Conservation (phyloP, 306 rosid species). For the Canavalia gladiata region DNA sequence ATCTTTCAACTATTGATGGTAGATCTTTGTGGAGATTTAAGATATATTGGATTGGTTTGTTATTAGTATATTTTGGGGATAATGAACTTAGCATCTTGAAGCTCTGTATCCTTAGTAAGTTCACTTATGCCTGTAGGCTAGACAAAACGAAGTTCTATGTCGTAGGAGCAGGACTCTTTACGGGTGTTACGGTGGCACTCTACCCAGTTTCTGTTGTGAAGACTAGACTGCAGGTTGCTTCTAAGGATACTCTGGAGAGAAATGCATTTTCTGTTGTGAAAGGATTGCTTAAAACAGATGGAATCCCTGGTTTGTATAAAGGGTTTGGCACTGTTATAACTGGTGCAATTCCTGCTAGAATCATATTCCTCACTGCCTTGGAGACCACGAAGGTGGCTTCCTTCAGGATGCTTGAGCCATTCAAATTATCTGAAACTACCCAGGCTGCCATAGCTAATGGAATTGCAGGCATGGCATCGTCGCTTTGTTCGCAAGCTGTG, state of each 20-base stretch:
- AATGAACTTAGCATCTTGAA: constrained; percentile 28
- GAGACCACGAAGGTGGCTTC: constrained; percentile 85
- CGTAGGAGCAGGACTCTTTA: constrained; percentile 87
- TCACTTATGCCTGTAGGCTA: constrained; percentile 68
- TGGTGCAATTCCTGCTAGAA: constrained; percentile 89
- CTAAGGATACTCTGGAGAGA: constrained; percentile 74
- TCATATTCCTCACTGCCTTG: constrained; percentile 80
- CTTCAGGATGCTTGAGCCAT: constrained; percentile 76
- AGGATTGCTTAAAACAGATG: constrained; percentile 82
- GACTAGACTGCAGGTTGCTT: constrained; percentile 90
- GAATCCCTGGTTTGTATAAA: constrained; percentile 86
- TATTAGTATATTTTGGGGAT: neutral
- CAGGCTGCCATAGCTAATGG: constrained; percentile 94
- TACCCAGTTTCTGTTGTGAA: constrained; percentile 92
- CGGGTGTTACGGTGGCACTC: constrained; percentile 85
- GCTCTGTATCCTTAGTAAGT: constrained; percentile 36
- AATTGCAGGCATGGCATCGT: constrained; percentile 82
- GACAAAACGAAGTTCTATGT: constrained; percentile 85
- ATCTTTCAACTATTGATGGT: neutral
- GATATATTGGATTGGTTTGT: constrained; percentile 11
- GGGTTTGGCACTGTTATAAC: constrained; percentile 88
- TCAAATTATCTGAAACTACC: constrained; percentile 72
- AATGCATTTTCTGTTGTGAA: constrained; percentile 74
- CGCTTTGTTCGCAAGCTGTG: constrained; percentile 80
- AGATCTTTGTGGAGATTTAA: neutral